Evolutionary conservation across 2,329 filamentous ascomycete species (phyloP), one percentile per base, ranked within the genome.

Genomic region (Raffaelea arxii): DNA sequence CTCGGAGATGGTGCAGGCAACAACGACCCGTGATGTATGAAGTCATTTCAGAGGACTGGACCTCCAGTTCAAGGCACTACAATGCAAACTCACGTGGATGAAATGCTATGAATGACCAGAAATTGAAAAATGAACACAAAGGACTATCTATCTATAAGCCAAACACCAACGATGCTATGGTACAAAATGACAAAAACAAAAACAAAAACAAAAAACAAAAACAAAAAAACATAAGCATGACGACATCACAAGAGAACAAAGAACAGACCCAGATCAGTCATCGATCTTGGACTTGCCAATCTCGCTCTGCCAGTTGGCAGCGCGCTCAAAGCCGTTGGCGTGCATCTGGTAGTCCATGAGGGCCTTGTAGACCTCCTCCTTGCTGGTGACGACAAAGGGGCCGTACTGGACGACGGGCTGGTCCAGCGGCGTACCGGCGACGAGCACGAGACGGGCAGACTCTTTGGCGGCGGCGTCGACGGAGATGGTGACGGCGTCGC

Each of bases 381-480:
- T 71, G 37, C 74, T 78, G 50, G 69, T 87, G 49, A 89, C 65
- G n/a, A 92, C 87, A 59, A 92, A 92, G 1, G 87, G 86, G 0
- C 86, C 87, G 56, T 91, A 90, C 68, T 92, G 86, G 27, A 91
- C 81, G 30, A 92, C 76, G 36, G 81, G 75, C 65, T 92, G 86
- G 56, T 91, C 82, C 1, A 91, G 71, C 2, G 89, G 87, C 54
- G 85, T 75, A 11, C 89, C 88, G 0, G 87, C 86, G 16, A 92
- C 74, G 27, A 94, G 68, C 39, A 92, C 77, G 56, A 85, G 73
- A 44, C 78, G 67, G 2, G 74, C 71, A 21, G 63, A 67, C 54
- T 77, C 72, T 30, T 75, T 72, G 1, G 84, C 86, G 39, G 71
- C 75, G 12, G 77, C 75, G 4, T 79, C 75, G 11, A 92, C 86